These are phyloP conservation scores for Tephrocybe sp. DNA, from an alignment of 768 basidiomycete genomes.

Conservation along the genomic window DNA sequence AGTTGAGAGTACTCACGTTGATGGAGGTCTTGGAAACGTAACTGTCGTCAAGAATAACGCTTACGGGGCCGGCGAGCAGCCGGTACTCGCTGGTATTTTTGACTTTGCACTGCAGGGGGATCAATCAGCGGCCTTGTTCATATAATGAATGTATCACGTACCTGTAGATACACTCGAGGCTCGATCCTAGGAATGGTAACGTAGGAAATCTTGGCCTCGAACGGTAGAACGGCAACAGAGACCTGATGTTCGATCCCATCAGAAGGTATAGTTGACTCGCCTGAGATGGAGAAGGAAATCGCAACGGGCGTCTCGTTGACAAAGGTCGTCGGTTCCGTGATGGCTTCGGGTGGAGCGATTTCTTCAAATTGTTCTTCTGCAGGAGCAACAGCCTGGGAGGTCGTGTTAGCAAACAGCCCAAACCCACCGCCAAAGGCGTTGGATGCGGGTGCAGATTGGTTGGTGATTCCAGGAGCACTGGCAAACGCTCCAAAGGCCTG, in stretches of 20 bases:
- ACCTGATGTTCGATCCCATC: constrained; percentile 57
- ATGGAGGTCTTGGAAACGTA: constrained; percentile 56
- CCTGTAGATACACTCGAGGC: constrained; percentile 49
- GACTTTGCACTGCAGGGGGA: constrained; percentile 39
- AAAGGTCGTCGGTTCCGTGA: constrained; percentile 37
- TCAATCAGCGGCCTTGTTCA: background rate
- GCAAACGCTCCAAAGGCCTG: too few relatives aligned
- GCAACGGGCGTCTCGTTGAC: constrained; percentile 53
- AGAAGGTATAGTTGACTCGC: constrained; percentile 47
- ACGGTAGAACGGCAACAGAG: constrained; percentile 44
- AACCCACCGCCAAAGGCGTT: background rate
- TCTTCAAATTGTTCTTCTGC: constrained; percentile 29
- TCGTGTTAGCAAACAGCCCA: background rate
- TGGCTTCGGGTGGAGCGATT: constrained; percentile 21
- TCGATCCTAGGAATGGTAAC: constrained; percentile 49
- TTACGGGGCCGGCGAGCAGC: constrained; percentile 51
- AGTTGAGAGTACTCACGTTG: constrained; percentile 25
- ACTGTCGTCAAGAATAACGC: constrained; percentile 54
- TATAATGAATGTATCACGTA: constrained; percentile 16
- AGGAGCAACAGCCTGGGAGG: background rate
- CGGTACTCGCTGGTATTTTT: constrained; percentile 58
- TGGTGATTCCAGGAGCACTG: too few relatives aligned
- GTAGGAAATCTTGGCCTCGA: constrained; percentile 44
- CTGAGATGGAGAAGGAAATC: constrained; percentile 49
- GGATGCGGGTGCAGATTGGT: background rate